Evolutionary conservation across 2,329 filamentous ascomycete genomes (phyloP).

Genomic region (Fusarium ramigenum): DNA sequence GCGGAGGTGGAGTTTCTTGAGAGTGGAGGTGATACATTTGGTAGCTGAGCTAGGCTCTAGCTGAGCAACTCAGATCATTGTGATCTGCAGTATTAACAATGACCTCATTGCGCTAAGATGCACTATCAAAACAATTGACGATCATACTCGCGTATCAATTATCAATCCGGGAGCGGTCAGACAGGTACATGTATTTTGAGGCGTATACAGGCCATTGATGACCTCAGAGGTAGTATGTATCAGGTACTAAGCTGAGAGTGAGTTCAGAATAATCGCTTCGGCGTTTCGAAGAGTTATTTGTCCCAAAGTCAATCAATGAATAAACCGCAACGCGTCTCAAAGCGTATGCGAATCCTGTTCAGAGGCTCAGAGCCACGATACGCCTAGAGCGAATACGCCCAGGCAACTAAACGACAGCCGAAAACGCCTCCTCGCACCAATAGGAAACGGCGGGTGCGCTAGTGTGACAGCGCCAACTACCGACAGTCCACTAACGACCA

Average conservation of each 20-base stretch:
- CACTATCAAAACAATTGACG: background rate
- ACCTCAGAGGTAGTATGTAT: background rate
- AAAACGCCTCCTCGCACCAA: background rate
- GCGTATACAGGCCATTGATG: background rate
- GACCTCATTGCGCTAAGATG: background rate
- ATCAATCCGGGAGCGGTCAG: background rate
- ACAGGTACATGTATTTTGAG: no score
- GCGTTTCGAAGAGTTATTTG: background rate
- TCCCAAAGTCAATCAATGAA: background rate
- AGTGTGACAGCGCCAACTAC: background rate
- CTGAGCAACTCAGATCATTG: background rate
- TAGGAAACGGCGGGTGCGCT: background rate
- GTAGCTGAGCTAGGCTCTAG: background rate
- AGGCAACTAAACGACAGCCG: background rate
- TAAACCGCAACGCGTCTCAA: background rate
- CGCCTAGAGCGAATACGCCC: constrained; percentile 3
- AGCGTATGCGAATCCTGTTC: background rate
- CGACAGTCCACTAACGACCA: constrained; percentile 18
- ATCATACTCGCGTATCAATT: background rate
- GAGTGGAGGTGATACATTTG: constrained; percentile 54
- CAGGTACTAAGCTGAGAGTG: no score
- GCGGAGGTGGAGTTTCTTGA: constrained; percentile 63
- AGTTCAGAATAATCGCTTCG: background rate
- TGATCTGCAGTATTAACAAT: background rate
- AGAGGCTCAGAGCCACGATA: background rate